Evolutionary conservation across 768 basidiomycete species (phyloP), one percentile per base, ranked within the genome.

Genomic region (Mycena venus): DNA sequence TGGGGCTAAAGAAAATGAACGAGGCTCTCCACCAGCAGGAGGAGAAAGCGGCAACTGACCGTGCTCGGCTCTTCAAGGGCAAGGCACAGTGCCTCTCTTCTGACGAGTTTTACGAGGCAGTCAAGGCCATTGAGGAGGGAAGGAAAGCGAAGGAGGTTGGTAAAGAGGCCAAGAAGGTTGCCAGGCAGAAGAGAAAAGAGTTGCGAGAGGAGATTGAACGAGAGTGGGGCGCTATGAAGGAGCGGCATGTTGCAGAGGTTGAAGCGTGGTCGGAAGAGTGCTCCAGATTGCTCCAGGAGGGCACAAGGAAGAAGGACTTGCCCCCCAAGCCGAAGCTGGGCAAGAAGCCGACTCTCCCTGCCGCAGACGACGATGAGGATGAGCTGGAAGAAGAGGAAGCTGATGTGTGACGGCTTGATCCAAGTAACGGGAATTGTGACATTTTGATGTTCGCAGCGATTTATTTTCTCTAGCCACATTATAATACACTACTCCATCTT

Each of bases 321-420:
- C 42, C 42, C 10, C 42, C 17, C 79, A 81, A 59, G 72, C 78
- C 47, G 10, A 44, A 44, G 73, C 73, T 23, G 71, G n/a, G n/a
- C n/a, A n/a, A n/a, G n/a, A n/a, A n/a, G n/a, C n/a, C n/a, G n/a
- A n/a, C n/a, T n/a, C n/a, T 74, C 23, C 62, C 78, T 9, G 36
- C 32, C 7, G 72, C 31, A 32, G 78, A 55, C 4, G 66, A 72
- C 23, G 62, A 58, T n/a, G 67, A 64, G 25, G 68, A 73, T 44
- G 73, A 73, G 49, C 49, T 29, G 23, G 63, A 69, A 12, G 75
- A 78, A 38, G 68, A 70, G 10, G 64, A 49, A 2, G 71, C 34
- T 27, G 62, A 75, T 29, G 63, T 51, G 63, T 65, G 63, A 65
- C 63, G 36, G 5, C 32, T 2, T 65, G 63, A 65, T 65, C 63